Conservation (phyloP, 768 basidiomycete genomes). For the Boletus eberwhitei region DNA sequence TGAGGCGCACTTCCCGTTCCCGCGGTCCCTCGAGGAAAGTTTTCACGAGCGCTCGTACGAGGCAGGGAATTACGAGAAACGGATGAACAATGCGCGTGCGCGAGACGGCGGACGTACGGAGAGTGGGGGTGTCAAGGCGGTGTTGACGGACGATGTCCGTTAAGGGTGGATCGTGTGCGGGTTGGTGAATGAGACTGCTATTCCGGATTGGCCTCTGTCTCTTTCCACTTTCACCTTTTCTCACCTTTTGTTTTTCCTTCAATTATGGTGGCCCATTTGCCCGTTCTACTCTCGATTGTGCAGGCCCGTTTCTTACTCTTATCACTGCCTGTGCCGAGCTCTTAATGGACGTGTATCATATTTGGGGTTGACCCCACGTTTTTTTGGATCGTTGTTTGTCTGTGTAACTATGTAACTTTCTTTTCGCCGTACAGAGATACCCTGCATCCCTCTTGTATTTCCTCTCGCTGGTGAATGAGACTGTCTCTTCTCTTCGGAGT, state of each 20-base stretch:
- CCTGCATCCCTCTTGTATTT: slow-evolving; percentile 14
- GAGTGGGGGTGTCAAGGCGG: slow-evolving; percentile 80
- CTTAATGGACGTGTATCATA: slow-evolving; percentile 23
- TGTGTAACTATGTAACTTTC: slow-evolving; percentile 25
- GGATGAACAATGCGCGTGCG: slow-evolving; percentile 73
- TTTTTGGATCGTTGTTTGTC: slow-evolving; percentile 16
- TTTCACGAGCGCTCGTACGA: slow-evolving; percentile 26
- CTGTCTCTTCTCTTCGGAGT: neutral
- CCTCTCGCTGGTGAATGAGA: neutral
- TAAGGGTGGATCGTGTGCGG: slow-evolving; percentile 10
- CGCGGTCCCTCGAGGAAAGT: slow-evolving; percentile 46
- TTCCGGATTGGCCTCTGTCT: slow-evolving; percentile 5
- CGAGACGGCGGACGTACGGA: slow-evolving; percentile 81
- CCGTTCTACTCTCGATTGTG: slow-evolving; percentile 5
- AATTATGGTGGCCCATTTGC: slow-evolving; percentile 9
- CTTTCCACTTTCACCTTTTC: neutral
- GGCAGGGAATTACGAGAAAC: slow-evolving; percentile 34
- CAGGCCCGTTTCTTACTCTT: slow-evolving; percentile 10
- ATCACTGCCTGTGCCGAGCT: slow-evolving; percentile 9
- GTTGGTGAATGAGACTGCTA: slow-evolving; percentile 11
- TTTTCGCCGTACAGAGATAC: slow-evolving; percentile 25
- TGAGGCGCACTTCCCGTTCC: slow-evolving; percentile 60
- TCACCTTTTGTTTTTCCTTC: slow-evolving; percentile 3
- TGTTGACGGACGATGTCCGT: slow-evolving; percentile 45
- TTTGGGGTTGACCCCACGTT: neutral